phyloP scores from a whole-genome alignment of 768 basidiomycete species.

The Trametes villosa region DNA sequence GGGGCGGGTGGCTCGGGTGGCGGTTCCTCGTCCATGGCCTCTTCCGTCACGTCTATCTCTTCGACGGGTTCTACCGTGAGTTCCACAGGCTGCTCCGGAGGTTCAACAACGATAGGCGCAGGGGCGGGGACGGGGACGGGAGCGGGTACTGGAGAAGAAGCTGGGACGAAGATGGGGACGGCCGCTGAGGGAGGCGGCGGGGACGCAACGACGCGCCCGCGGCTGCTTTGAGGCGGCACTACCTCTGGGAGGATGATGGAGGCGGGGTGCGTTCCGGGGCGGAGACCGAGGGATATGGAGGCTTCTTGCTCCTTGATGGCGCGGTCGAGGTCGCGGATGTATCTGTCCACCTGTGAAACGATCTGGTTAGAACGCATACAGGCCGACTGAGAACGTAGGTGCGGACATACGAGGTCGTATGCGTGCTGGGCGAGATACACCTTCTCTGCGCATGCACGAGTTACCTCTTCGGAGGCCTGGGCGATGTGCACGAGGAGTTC shows the following conservation, averaged over 20 bases:
- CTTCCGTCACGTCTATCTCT: background rate
- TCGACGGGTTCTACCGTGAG: slow-evolving; percentile 3
- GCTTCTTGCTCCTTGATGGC: slow-evolving; percentile 67
- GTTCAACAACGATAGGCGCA: background rate
- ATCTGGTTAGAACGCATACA: background rate
- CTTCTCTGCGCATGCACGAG: slow-evolving; percentile 76
- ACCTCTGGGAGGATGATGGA: slow-evolving; percentile 68
- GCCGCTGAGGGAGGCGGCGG: slow-evolving; percentile 38
- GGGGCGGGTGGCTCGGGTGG: slow-evolving; percentile 5
- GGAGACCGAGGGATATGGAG: slow-evolving; percentile 54
- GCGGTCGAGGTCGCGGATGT: slow-evolving; percentile 77
- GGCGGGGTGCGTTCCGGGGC: slow-evolving; percentile 56
- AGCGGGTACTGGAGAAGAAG: background rate
- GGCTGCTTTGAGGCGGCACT: slow-evolving; percentile 52
- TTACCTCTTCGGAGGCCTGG: slow-evolving; percentile 58
- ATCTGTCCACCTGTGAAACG: slow-evolving; percentile 69
- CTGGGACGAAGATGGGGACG: too few relatives aligned
- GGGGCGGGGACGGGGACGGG: background rate
- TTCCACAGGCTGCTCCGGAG: background rate
- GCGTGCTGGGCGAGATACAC: slow-evolving; percentile 73
- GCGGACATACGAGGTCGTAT: slow-evolving; percentile 62
- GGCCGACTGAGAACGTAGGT: background rate
- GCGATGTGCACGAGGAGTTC: slow-evolving; percentile 62
- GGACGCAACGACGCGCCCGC: slow-evolving; percentile 31
- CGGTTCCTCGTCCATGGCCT: slow-evolving; percentile 10